Evolutionary conservation across 495 filamentous ascomycete genomes (phyloP).

Genomic region (Lichenothelia convexa): DNA sequence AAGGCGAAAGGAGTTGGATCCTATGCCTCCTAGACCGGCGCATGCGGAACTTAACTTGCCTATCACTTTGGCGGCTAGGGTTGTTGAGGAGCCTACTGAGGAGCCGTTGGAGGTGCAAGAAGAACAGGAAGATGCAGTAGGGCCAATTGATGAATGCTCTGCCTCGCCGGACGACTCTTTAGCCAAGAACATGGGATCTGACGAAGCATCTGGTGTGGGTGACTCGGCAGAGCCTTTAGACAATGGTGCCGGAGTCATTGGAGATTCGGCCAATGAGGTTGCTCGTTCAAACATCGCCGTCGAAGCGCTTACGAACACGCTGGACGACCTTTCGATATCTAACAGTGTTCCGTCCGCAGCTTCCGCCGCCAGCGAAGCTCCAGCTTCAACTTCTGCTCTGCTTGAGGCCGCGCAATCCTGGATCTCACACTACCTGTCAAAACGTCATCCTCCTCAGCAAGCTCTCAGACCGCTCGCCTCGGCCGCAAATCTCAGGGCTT

Average conservation of each 20-base stretch:
- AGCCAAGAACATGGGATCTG: not conserved
- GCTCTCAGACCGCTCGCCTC: slow-evolving; percentile 8
- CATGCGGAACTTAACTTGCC: slow-evolving; percentile 5
- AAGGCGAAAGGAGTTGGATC: slow-evolving; percentile 16
- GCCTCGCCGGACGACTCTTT: not conserved
- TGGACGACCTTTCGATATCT: not conserved
- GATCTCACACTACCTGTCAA: slow-evolving; percentile 6
- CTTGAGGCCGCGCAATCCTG: slow-evolving; percentile 8
- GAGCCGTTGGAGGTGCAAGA: not conserved
- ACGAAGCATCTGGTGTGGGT: not conserved
- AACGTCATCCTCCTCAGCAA: no score
- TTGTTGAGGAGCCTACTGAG: not conserved
- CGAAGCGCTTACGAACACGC: not conserved
- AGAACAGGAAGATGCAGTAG: not conserved
- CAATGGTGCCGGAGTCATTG: not conserved
- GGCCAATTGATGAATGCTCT: not conserved
- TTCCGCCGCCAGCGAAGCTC: not conserved
- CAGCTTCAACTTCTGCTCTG: not conserved
- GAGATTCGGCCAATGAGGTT: not conserved
- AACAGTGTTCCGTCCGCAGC: not conserved
- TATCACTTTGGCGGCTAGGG: not conserved
- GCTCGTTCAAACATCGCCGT: not conserved
- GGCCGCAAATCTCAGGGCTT: slow-evolving; percentile 32
- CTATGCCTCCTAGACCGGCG: slow-evolving; percentile 15
- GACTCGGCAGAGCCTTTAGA: slow-evolving; percentile 9